These are phyloP conservation scores for Begonia peltatifolia DNA, from an alignment of 306 rosid genomes.

Conservation along the genomic window DNA sequence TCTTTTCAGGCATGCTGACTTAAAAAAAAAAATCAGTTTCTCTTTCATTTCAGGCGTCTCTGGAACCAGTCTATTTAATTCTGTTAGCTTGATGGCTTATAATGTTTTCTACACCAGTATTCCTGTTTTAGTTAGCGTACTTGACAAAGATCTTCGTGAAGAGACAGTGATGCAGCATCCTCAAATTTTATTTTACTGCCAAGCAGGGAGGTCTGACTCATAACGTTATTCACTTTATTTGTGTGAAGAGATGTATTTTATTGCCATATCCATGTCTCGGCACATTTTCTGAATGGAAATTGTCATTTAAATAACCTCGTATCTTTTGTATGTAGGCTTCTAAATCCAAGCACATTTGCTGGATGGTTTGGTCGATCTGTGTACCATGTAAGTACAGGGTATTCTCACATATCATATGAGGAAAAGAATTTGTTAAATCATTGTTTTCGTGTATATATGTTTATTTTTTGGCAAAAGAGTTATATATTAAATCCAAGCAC, in stretches of 20 bases:
- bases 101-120: constrained; percentile 97
- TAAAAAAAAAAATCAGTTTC: constrained; percentile 46
- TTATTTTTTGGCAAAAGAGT: too few relatives aligned
- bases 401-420: too few relatives aligned
- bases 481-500: constrained; percentile 19
- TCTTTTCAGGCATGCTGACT: constrained; percentile 25
- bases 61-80: constrained; percentile 96
- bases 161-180: constrained; percentile 99
- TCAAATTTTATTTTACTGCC: constrained; percentile 95
- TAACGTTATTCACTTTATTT: constrained; percentile 9
- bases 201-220: constrained; percentile 79
- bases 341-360: constrained; percentile 95
- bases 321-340: constrained; percentile 45
- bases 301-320: constrained; percentile 7
- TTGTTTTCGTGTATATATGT: too few relatives aligned
- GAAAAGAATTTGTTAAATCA: too few relatives aligned
- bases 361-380: constrained; percentile 99
- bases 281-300: background rate
- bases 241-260: background rate
- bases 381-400: constrained; percentile 62
- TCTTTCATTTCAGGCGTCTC: constrained; percentile 98
- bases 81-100: constrained; percentile 99
- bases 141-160: constrained; percentile 95
- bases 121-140: constrained; percentile 87
- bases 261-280: background rate